These are phyloP conservation scores for Vicia villosa DNA, from an alignment of 306 rosid species.

Conservation along the genomic window DNA sequence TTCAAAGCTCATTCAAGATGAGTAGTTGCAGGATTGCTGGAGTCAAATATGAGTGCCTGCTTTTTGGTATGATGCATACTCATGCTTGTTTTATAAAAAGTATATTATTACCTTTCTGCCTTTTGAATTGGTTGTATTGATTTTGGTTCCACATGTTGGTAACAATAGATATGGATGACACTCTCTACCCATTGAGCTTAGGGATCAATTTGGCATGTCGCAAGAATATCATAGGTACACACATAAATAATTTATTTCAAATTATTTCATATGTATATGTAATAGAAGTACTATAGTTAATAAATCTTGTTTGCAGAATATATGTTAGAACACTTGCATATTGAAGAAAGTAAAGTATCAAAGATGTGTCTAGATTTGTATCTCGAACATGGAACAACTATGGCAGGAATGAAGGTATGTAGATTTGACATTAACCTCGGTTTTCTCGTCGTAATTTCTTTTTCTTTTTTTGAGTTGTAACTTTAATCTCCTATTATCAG, in stretches of 20 bases:
- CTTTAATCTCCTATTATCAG: conserved; percentile 43
- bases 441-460: conserved; percentile 8
- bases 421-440: neutral
- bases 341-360: conserved; percentile 74
- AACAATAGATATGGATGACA: conserved; percentile 87
- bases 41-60: conserved; percentile 67
- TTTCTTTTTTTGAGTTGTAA: conserved; percentile 6
- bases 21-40: conserved; percentile 45
- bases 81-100: neutral
- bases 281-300: conserved; percentile 14
- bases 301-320: conserved; percentile 49
- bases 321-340: conserved; percentile 65
- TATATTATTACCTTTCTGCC: no score
- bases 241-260: neutral
- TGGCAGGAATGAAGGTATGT: conserved; percentile 85
- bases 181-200: conserved; percentile 78
- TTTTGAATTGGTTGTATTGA: neutral
- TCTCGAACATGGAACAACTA: conserved; percentile 74
- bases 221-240: conserved; percentile 68
- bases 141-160: conserved; percentile 29
- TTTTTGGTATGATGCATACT: conserved; percentile 64
- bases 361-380: conserved; percentile 75
- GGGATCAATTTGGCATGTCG: conserved; percentile 79
- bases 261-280: conserved; percentile 1
- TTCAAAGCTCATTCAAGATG: conserved; percentile 45